These are phyloP conservation scores for Phytophthora brassicae DNA, from an alignment of 352 stramenopile genomes.

Conservation along the genomic window DNA sequence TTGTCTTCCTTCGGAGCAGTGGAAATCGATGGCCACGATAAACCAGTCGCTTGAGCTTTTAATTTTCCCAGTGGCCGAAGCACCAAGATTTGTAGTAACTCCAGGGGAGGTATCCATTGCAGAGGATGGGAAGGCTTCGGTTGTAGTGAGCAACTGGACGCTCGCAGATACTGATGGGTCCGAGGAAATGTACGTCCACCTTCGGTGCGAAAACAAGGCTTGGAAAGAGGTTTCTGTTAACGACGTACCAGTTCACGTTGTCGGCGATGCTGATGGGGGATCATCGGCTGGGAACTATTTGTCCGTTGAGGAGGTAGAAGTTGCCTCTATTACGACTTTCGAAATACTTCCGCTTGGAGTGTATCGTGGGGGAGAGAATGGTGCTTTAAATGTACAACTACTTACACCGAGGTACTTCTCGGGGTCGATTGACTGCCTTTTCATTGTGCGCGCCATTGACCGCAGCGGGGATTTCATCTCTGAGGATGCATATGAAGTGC, in stretches of 20 bases:
- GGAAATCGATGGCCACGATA: constrained; percentile 16
- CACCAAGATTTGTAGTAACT: constrained; percentile 1
- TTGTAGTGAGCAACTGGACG: constrained; percentile 17
- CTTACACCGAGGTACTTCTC: constrained; percentile 32
- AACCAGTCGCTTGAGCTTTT: constrained; percentile 6
- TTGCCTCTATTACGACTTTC: background rate
- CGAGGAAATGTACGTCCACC: constrained; percentile 19
- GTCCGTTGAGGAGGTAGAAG: background rate
- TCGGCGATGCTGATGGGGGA: background rate
- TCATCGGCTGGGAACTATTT: background rate
- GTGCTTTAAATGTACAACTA: constrained; percentile 24
- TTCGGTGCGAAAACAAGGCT: constrained; percentile 1
- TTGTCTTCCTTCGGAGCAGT: constrained; percentile 9
- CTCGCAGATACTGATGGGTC: constrained; percentile 22
- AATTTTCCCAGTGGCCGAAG: constrained; percentile 18
- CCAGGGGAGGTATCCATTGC: background rate
- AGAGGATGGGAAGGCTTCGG: constrained; percentile 7
- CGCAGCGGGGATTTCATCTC: constrained; percentile 16
- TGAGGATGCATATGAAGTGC: constrained; percentile 14
- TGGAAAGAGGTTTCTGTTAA: constrained; percentile 14
- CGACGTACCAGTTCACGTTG: background rate
- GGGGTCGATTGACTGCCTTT: constrained; percentile 28
- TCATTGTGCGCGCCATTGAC: constrained; percentile 24
- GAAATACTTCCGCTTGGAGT: constrained; percentile 6
- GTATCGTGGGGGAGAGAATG: background rate